Evolutionary conservation across 345 rosid species (phyloP), one percentile per base, ranked within the genome.

Genomic region (Melastoma malabathricum): DNA sequence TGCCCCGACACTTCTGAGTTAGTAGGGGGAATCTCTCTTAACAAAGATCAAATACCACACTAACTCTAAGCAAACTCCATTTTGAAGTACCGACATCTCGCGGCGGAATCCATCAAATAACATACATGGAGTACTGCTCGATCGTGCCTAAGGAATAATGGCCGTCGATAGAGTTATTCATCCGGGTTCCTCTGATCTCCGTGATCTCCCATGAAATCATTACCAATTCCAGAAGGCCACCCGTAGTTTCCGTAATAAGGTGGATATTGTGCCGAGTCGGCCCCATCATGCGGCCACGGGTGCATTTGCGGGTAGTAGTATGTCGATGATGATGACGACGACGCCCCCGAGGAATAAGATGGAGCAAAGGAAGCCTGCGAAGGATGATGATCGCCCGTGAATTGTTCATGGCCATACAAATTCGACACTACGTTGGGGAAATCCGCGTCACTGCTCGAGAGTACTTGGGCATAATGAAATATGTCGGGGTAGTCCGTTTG

Each of bases 391-490:
- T 23, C 19, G 27, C 2, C 6, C n/a, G 13, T 7, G 13, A 18
- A 18, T 6, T 18, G 58, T 17, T 74, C 68, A 1, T 61, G 72
- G 39, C 59, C 70, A 25, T 74, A 76, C 52, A 84, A 80, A 60
- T 58, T 80, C 0, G 90, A 82, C 46, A 81, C 69, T 55, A 72
- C 71, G 48, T 75, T 72, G 3, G 78, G 76, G 55, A 82, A 64
- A 60, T 76, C 79, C 14, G 52, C 80, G 25, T 88, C 97, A 25
- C 59, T 74, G 60, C 90, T 76, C 4, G 94, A 76, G 18, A 88
- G 86, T 43, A 88, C 65, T 29, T 80, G 88, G 16, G 89, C 97
- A 44, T 88, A 88, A 46, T 84, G 84, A 43, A 72, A 58, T 48
- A 82, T 70, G 71, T 84, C 84, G 3, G 88, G 86, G 64, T 78